These are phyloP conservation scores for Metschnikowia rubicola DNA, from an alignment of 805 yeast genomes.

Conservation along the genomic window DNA sequence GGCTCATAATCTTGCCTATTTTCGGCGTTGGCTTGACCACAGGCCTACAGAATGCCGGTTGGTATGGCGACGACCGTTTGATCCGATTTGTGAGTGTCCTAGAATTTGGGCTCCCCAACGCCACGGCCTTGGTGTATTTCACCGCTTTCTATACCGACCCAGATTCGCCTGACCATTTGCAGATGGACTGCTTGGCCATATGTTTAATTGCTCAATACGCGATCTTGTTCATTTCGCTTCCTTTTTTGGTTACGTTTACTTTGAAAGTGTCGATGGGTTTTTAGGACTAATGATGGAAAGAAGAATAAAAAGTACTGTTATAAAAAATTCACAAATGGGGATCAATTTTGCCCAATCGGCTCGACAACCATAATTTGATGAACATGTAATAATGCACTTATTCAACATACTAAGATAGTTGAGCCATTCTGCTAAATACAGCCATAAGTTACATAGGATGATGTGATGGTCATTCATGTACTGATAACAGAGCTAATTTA, in stretches of 20 bases:
- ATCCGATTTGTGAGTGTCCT: constrained; percentile 71
- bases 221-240: constrained; percentile 62
- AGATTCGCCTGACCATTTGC: constrained; percentile 45
- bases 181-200: constrained; percentile 84
- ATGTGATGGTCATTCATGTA: not conserved
- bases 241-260: constrained; percentile 71
- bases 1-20: constrained; percentile 72
- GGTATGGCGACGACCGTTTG: constrained; percentile 60
- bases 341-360: too few species aligned
- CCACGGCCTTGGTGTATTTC: constrained; percentile 82
- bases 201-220: constrained; percentile 72
- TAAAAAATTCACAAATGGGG: too few species aligned
- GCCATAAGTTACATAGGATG: too few species aligned
- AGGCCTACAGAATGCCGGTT: constrained; percentile 56
- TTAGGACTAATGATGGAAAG: not conserved
- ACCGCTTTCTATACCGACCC: constrained; percentile 86
- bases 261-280: constrained; percentile 43
- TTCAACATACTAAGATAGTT: not conserved
- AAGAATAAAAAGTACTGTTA: too few species aligned
- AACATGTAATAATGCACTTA: constrained; percentile 1
- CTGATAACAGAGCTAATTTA: not conserved
- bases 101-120: constrained; percentile 79
- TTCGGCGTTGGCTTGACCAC: constrained; percentile 63
- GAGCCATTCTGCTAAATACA: too few species aligned
- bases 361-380: not conserved